Percentiles rank a stretch among this genome's conserved stretches.
phyloP scores from a whole-genome alignment of 2,329 filamentous ascomycete genomes.

The Diaporthe velutina region DNA sequence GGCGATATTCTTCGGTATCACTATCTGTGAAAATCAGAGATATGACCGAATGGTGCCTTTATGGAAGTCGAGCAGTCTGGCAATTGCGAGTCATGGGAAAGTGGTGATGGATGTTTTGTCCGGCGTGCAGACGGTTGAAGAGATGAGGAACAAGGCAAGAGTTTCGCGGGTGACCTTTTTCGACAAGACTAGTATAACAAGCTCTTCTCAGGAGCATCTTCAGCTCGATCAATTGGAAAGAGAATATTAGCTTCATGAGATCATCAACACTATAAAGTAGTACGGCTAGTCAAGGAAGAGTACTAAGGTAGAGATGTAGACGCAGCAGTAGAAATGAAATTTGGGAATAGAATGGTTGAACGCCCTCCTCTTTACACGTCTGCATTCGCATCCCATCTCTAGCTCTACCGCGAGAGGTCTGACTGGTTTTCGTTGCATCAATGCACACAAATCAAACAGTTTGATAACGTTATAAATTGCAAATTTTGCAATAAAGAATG shows the following conservation, averaged over 20 bases:
- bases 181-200: background rate
- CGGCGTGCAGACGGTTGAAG: background rate
- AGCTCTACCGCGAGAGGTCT: no score
- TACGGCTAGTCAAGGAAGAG: no score
- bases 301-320: no score
- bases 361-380: no score
- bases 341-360: no score
- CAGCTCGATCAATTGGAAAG: background rate
- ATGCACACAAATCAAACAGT: background rate
- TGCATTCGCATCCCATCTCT: no score
- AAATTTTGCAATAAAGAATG: background rate
- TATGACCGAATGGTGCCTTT: background rate
- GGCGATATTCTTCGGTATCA: conserved; percentile 2
- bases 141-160: background rate
- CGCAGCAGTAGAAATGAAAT: no score
- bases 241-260: no score
- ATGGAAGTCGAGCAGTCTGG: conserved; percentile 27
- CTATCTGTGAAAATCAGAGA: background rate
- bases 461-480: background rate
- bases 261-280: no score
- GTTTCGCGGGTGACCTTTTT: background rate
- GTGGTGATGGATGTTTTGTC: background rate
- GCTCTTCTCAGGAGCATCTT: background rate
- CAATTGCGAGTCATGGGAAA: background rate
- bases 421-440: no score